Percentiles rank a stretch among this genome's conserved stretches.
Evolutionary conservation across 495 filamentous ascomycete genomes (phyloP).

Genomic region (Lichenothelia convexa): DNA sequence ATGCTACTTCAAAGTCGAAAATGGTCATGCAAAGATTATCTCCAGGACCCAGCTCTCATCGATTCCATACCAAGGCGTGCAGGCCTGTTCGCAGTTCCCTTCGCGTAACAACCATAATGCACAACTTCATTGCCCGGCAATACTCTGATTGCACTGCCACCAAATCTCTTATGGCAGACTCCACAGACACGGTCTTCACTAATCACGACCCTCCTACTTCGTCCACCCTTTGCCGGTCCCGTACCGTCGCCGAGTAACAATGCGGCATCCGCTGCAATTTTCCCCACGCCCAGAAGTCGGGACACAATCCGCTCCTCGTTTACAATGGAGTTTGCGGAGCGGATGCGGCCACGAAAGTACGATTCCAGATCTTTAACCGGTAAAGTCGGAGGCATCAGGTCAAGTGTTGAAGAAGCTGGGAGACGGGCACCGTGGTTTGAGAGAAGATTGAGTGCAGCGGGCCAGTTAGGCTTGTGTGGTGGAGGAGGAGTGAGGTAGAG

Average conservation of each 20-base stretch:
- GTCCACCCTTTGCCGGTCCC: constrained; percentile 31
- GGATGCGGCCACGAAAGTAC: constrained; percentile 84
- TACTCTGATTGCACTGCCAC: constrained; percentile 69
- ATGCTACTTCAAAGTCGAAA: no score
- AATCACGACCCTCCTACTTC: constrained; percentile 60
- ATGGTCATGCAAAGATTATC: no score
- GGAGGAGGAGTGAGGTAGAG: constrained; percentile 75
- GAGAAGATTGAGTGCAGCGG: constrained; percentile 67
- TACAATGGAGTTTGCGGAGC: constrained; percentile 62
- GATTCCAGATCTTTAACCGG: constrained; percentile 64
- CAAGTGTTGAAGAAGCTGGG: constrained; percentile 66
- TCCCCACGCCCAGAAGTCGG: constrained; percentile 51
- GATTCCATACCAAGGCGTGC: no score
- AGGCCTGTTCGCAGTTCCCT: no score
- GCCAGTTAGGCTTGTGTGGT: constrained; percentile 52
- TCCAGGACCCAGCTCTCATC: no score
- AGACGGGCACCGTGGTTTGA: constrained; percentile 82
- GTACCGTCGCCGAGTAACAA: constrained; percentile 36
- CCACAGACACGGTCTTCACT: constrained; percentile 75
- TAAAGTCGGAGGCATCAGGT: constrained; percentile 64
- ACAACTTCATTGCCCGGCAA: constrained; percentile 41
- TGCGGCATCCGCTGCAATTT: constrained; percentile 49
- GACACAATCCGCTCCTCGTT: constrained; percentile 63
- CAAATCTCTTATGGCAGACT: constrained; percentile 82
- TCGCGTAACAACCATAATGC: constrained; percentile 18